Conservation (phyloP, 2,329 filamentous ascomycete species). For the Aspergillus neotritici region DNA sequence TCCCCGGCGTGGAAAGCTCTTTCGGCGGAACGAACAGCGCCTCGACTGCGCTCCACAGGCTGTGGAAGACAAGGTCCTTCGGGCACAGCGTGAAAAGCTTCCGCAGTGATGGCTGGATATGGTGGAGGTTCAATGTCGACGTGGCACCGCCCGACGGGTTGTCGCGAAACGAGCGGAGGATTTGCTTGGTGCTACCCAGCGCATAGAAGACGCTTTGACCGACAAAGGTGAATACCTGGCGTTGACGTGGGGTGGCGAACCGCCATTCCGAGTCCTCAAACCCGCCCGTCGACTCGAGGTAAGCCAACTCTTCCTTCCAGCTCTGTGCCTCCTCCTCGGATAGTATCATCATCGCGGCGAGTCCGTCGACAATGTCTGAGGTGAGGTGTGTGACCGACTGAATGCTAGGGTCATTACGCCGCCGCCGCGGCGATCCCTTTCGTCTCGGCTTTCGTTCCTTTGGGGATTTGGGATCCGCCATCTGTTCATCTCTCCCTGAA, state of each 20-base stretch:
- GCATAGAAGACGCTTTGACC: constrained; percentile 43
- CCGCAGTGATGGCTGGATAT: constrained; percentile 30
- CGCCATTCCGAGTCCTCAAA: constrained; percentile 35
- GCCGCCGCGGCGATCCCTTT: constrained; percentile 7
- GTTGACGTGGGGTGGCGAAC: constrained; percentile 34
- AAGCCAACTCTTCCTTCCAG: constrained; percentile 36
- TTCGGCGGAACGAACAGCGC: constrained; percentile 36
- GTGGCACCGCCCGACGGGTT: constrained; percentile 7
- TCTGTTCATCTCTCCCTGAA: constrained; percentile 8
- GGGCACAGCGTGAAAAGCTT: constrained; percentile 35
- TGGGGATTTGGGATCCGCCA: constrained; percentile 14
- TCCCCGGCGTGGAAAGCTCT: constrained; percentile 27
- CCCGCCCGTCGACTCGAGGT: constrained; percentile 32
- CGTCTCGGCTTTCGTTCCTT: constrained; percentile 17
- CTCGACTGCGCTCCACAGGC: constrained; percentile 38
- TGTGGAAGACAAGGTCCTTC: constrained; percentile 38
- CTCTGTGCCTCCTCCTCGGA: constrained; percentile 32
- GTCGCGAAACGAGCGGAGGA: constrained; percentile 37
- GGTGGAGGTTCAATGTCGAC: constrained; percentile 24
- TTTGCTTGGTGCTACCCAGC: constrained; percentile 36
- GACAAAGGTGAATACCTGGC: constrained; percentile 37
- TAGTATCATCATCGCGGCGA: constrained; percentile 32
- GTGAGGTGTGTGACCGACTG: constrained; percentile 34
- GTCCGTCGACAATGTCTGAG: constrained; percentile 32
- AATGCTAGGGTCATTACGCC: constrained; percentile 14